Percentiles rank a stretch among this genome's conserved stretches.
phyloP scores from a whole-genome alignment of 257 asterid species.

The Primulina huaijiensis region DNA sequence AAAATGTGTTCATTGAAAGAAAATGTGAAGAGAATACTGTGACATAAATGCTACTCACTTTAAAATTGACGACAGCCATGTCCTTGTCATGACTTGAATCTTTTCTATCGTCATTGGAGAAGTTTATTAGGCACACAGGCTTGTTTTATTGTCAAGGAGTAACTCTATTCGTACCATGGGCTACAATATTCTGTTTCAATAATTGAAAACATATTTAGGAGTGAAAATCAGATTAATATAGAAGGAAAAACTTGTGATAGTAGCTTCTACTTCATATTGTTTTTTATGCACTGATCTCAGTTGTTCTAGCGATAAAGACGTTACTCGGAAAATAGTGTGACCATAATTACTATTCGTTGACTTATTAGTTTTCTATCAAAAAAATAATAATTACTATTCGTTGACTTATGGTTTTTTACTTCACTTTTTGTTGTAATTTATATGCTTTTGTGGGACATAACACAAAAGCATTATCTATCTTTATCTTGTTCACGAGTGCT shows the following conservation, averaged over 20 bases:
- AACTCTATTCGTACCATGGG: neutral
- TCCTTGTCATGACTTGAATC: neutral
- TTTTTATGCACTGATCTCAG: neutral
- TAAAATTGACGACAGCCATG: neutral
- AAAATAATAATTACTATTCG: neutral
- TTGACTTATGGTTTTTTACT: neutral
- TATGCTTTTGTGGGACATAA: neutral
- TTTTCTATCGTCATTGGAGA: neutral
- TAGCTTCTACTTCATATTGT: neutral
- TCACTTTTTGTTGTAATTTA: neutral
- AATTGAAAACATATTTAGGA: neutral
- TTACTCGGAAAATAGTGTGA: neutral
- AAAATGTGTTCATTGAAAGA: neutral
- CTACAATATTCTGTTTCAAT: conserved; percentile 10
- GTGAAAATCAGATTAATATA: neutral
- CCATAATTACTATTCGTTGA: neutral
- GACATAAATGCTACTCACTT: neutral
- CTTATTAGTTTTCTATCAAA: too few relatives aligned
- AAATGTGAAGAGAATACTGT: neutral
- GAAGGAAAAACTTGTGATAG: conserved; percentile 8
- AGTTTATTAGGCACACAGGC: neutral
- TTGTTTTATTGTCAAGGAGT: neutral
- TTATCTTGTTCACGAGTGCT: neutral
- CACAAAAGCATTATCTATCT: neutral
- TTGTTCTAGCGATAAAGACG: neutral